Evolutionary conservation across 2,329 filamentous ascomycete genomes (phyloP), one percentile per base, ranked within the genome.

Genomic region (Ophiocordyceps camponoti-floridani): DNA sequence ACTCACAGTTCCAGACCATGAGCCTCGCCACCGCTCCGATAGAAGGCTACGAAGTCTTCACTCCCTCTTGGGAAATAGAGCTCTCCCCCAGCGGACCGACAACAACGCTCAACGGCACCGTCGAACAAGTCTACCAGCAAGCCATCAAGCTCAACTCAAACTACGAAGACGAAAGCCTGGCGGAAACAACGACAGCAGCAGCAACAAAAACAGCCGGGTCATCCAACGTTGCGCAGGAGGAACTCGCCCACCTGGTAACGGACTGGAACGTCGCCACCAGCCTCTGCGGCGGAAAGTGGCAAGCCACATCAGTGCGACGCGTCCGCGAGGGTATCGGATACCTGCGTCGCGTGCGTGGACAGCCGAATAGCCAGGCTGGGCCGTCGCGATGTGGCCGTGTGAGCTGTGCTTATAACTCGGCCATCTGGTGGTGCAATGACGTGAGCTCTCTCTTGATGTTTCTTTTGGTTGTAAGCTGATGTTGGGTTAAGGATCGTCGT

Each of bases 101-200:
- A 13, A 26, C 49, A 11, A 43, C 28, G 18, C 43, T 53, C n/a
- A 48, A 45, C 40, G 51, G 52, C 35, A 52, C 50, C 23, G 40
- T 52, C 40, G 33, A 52, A 43, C 43, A 52, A 26, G 45, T 53
- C 9, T 45, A 49, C 46, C 42, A 33, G 8, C 47, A 50, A 44
- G 45, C 51, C n/a, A 18, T 48, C 12, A 19, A 46, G 42, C 41
- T 50, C 30, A 51, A 53, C 44, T 47, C 48, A 19, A 42, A 52
- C 44, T 52, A 46, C 45, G 47, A 52, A 6, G 11, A 41, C 5
- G 47, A 50, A 18, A 41, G 38, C 19, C 14, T 10, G 18, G 5
- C 19, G 12, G 11, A 4, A 6, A 19, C 16, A 19, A 5, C 18
- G 38, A 3, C 33, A 37, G 7, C 9, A 8, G 11, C 10, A 41